A percentile compares a stretch with the other conserved stretches of the same genome.
phyloP scores from a whole-genome alignment of 129 eudicot genomes.

The Mikania micrantha region DNA sequence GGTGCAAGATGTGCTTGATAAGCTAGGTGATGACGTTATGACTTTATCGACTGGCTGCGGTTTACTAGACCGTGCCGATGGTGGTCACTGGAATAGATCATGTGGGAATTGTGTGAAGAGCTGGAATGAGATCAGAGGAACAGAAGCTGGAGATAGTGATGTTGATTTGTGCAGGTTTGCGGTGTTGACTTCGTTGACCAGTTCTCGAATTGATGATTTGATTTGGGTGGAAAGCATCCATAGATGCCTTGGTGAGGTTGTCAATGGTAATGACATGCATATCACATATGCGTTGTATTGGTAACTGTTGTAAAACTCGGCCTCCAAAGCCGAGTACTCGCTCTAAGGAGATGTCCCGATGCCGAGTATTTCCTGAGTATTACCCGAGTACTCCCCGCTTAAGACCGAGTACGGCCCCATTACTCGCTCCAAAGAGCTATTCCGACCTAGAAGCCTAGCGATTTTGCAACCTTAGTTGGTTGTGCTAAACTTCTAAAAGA shows the following conservation, averaged over 20 bases:
- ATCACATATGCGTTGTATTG: background rate
- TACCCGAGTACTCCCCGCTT: no score
- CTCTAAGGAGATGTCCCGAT: no score
- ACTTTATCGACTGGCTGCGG: constrained; percentile 24
- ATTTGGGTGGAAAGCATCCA: constrained; percentile 22
- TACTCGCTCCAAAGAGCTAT: no score
- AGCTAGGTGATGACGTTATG: constrained; percentile 18
- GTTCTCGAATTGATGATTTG: constrained; percentile 22
- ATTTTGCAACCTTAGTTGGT: no score
- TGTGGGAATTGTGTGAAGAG: constrained; percentile 34
- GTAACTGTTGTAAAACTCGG: no score
- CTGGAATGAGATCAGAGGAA: constrained; percentile 38
- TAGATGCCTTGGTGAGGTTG: constrained; percentile 30
- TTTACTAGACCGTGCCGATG: background rate
- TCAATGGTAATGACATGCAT: constrained; percentile 21
- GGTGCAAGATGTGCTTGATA: constrained; percentile 29
- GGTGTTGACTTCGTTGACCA: constrained; percentile 37
- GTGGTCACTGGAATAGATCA: constrained; percentile 9
- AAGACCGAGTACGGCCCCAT: no score
- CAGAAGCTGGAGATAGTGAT: constrained; percentile 4
- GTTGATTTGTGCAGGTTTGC: constrained; percentile 48
- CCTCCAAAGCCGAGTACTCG: no score
- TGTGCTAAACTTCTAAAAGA: background rate
- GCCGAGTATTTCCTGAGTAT: no score
- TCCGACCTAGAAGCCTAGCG: no score